Evolutionary conservation across 1,139 yeast species (phyloP).

Genomic region (Kurtzmaniella quercitrusa): DNA sequence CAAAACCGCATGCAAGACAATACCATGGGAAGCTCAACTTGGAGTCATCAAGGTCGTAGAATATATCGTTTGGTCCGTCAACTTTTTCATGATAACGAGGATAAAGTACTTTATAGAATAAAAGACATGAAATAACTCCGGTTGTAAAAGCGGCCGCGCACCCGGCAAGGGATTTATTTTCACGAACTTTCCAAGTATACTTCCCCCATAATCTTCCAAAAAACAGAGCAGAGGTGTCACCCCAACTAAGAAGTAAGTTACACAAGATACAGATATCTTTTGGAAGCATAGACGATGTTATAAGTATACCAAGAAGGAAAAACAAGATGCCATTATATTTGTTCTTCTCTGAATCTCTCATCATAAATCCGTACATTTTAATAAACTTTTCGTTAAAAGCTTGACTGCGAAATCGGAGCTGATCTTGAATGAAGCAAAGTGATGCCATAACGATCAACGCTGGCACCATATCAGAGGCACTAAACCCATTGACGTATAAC

Average conservation of each 20-base stretch:
- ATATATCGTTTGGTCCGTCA: slow-evolving; percentile 13
- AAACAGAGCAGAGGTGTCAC: slow-evolving; percentile 19
- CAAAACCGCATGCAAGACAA: slow-evolving; percentile 13
- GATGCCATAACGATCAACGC: slow-evolving; percentile 12
- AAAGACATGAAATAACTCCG: slow-evolving; percentile 13
- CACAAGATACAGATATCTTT: slow-evolving; percentile 16
- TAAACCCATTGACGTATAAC: slow-evolving; percentile 13
- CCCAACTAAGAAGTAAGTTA: slow-evolving; percentile 18
- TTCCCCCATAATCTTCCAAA: slow-evolving; percentile 13
- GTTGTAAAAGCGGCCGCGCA: slow-evolving; percentile 14
- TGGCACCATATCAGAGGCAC: slow-evolving; percentile 10
- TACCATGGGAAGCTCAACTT: slow-evolving; percentile 9
- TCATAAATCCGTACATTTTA: slow-evolving; percentile 12
- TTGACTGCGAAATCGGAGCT: slow-evolving; percentile 12
- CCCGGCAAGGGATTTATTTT: slow-evolving; percentile 17
- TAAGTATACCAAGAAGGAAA: slow-evolving; percentile 16
- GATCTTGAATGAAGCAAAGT: slow-evolving; percentile 11
- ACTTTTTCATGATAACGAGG: slow-evolving; percentile 12
- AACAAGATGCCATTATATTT: slow-evolving; percentile 17
- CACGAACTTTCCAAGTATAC: slow-evolving; percentile 14
- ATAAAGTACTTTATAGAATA: slow-evolving; percentile 14
- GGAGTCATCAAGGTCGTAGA: slow-evolving; percentile 12
- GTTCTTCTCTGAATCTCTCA: slow-evolving; percentile 14
- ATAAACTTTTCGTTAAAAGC: slow-evolving; percentile 11
- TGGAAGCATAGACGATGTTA: slow-evolving; percentile 13